A percentile compares a stretch with the other conserved stretches of the same genome.
Conservation (phyloP, 192 early-diverging fungal genomes). For the Pecoramyces ruminantium region DNA sequence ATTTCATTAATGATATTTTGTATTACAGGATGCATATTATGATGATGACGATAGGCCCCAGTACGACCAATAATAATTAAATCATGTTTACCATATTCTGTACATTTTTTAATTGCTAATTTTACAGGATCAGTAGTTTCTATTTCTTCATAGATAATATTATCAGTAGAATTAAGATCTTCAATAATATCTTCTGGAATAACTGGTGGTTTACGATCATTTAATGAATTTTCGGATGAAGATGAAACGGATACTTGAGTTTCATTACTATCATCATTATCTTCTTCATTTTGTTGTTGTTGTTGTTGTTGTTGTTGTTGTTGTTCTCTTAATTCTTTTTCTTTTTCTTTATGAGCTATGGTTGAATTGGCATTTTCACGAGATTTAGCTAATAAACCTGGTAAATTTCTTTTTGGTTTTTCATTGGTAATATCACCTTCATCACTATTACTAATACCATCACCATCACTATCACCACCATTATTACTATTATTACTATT, state of each 20-base stretch:
- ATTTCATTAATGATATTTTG: not conserved
- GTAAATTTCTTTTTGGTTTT: not conserved
- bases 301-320: not conserved
- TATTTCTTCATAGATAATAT: not conserved
- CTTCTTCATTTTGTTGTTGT: not conserved
- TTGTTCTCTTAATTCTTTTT: not conserved
- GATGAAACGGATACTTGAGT: not conserved
- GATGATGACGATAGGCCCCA: not conserved
- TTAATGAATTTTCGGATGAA: not conserved
- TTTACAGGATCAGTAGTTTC: not conserved
- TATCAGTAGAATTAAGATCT: not conserved
- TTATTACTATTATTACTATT: too few species aligned
- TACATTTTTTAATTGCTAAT: not conserved
- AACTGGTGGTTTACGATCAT: not conserved
- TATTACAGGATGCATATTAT: not conserved
- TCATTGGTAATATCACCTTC: not conserved
- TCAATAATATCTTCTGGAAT: not conserved
- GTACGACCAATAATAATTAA: not conserved
- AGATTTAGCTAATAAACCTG: not conserved
- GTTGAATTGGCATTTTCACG: not conserved
- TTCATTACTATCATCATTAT: not conserved
- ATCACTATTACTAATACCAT: too few species aligned
- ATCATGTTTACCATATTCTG: not conserved
- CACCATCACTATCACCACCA: too few species aligned
- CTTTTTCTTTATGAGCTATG: not conserved